Percentiles rank a stretch among this genome's conserved stretches.
Evolutionary conservation across 164 flowering plant species (phyloP).

Genomic region (Nymphaea thermarum): DNA sequence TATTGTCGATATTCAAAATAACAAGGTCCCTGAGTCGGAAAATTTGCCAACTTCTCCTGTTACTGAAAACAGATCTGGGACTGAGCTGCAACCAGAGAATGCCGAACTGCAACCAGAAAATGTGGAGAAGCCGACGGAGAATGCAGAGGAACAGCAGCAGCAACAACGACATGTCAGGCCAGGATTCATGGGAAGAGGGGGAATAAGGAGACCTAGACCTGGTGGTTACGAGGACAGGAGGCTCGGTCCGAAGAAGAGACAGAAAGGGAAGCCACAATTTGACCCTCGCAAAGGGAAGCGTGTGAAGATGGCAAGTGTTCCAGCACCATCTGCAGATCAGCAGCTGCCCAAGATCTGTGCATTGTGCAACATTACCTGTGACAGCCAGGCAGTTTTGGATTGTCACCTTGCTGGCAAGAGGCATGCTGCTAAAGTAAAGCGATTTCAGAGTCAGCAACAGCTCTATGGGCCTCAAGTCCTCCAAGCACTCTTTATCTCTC

Average conservation of each 20-base stretch:
- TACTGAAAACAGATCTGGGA: slow-evolving; percentile 3
- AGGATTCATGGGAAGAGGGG: neutral
- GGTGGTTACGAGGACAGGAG: slow-evolving; percentile 4
- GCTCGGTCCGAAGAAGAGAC: slow-evolving; percentile 3
- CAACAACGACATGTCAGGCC: neutral
- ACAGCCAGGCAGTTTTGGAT: slow-evolving; percentile 35
- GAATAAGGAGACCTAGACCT: neutral
- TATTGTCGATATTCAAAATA: slow-evolving; percentile 5
- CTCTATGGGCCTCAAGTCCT: neutral
- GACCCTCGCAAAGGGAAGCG: slow-evolving; percentile 4
- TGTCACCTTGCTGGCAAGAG: slow-evolving; percentile 44
- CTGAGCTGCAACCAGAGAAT: slow-evolving; percentile 2
- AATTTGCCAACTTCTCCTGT: neutral
- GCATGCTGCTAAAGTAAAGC: slow-evolving; percentile 3
- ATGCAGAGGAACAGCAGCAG: slow-evolving; percentile 1
- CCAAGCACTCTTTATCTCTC: neutral
- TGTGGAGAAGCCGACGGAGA: neutral
- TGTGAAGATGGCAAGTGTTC: slow-evolving; percentile 1
- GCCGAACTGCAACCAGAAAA: neutral
- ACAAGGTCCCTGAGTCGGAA: slow-evolving; percentile 6
- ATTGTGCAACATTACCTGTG: slow-evolving; percentile 30
- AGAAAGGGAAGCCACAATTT: neutral
- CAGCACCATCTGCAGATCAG: neutral
- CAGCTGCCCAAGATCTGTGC: slow-evolving; percentile 9
- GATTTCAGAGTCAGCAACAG: neutral